Percentiles rank a stretch among this genome's conserved stretches.
phyloP scores from a whole-genome alignment of 2,329 filamentous ascomycete genomes.

The Beauveria rudraprayagi region DNA sequence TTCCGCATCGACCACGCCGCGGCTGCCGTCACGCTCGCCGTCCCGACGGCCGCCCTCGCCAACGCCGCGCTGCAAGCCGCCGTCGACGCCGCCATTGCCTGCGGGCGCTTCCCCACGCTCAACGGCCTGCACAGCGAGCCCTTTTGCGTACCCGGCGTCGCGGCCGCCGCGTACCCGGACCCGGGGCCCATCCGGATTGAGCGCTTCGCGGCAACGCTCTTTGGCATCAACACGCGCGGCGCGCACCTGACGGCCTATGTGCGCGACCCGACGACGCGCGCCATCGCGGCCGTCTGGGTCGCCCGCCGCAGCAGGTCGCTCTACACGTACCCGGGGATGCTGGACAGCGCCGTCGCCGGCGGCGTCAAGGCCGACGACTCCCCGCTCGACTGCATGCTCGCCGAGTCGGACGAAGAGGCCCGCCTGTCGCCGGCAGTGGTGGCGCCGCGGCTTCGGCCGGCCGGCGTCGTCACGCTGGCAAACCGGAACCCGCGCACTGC shows the following conservation, averaged over 20 bases:
- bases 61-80: conserved; percentile 32
- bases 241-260: conserved; percentile 59
- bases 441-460: conserved; percentile 16
- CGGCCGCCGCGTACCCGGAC: conserved; percentile 16
- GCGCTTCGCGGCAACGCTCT: conserved; percentile 53
- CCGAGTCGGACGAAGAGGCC: conserved; percentile 69
- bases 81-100: conserved; percentile 23
- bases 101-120: conserved; percentile 29
- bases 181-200: conserved; percentile 39
- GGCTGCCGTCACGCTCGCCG: conserved; percentile 25
- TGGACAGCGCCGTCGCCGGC: conserved; percentile 76
- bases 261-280: conserved; percentile 25
- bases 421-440: conserved; percentile 25
- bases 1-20: conserved; percentile 28
- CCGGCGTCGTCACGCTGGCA: conserved; percentile 28
- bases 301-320: conserved; percentile 58
- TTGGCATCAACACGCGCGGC: conserved; percentile 60
- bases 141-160: conserved; percentile 32
- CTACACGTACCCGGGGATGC: conserved; percentile 64
- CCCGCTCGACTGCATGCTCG: conserved; percentile 59
- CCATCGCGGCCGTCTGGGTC: conserved; percentile 57
- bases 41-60: conserved; percentile 22
- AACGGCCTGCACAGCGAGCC: conserved; percentile 34
- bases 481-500: conserved; percentile 21
- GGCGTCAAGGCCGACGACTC: conserved; percentile 61